Evolutionary conservation across 371 early-diverging fungal species (phyloP), one percentile per base, ranked within the genome.

Genomic region (Gilbertella persicaria): DNA sequence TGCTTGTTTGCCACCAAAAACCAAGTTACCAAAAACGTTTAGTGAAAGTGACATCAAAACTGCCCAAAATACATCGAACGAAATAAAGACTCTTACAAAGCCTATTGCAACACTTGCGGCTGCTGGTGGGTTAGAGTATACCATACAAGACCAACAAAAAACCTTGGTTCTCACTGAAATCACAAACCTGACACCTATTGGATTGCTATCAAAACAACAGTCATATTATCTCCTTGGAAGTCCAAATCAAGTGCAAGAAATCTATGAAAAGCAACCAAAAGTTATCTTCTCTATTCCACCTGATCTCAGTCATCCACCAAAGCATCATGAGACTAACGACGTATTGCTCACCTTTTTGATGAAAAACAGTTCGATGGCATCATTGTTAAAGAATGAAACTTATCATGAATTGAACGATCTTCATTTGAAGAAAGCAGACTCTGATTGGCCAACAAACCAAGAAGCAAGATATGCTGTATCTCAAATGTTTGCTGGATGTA

Each of bases 231-330:
- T 57, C 16, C 50, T 57, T 37, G 50, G 50, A 7, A 50, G 16
- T 38, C 14, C 48, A 42, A 41, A 16, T 42, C 17, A 48, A 9
- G 48, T 42, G 13, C 41, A 55, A 55, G 49, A 48, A 55, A 16
- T 48, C 12, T 42, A 55, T 55, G 55, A 55, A 55, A 0, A 48
- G 41, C 47, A 54, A 10, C 46, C 47, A 40, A 16, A 55, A n/a
- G 43, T 48, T 42, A 48, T 47, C 9, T 55, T 55, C 49, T 55
- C 55, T 48, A 55, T 55, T 48, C 49, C 49, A 42, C 49, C 53
- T 44, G 53, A 53, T 53, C 53, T 26, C 45, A 53, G 53, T 43
- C 4, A 23, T 25, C 53, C n/a, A 17, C 53, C 45, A 53, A 53
- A 53, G 14, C 1, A 26, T 45, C 45, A 53, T 5, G 39, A 53